Evolutionary conservation across 805 yeast species (phyloP).

Genomic region (Kodamaea jinghongensis): DNA sequence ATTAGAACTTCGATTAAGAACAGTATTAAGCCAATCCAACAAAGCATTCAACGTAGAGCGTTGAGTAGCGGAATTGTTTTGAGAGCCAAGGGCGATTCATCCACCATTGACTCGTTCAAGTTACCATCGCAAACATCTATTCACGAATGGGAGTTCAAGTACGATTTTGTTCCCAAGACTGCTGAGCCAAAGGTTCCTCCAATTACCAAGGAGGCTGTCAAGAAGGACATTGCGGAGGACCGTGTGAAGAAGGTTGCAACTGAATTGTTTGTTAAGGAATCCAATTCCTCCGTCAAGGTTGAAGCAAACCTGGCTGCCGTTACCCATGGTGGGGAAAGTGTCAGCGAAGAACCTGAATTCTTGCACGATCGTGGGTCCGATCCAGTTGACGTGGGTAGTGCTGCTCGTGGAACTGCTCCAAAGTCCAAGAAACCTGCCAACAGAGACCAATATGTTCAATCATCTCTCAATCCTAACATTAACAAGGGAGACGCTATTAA

Average conservation of each 20-base stretch:
- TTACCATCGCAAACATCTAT: slow-evolving; percentile 47
- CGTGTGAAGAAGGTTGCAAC: slow-evolving; percentile 36
- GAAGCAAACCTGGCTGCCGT: slow-evolving; percentile 43
- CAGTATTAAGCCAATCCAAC: too few relatives aligned
- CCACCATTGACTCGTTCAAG: slow-evolving; percentile 56
- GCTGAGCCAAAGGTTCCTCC: slow-evolving; percentile 44
- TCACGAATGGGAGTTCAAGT: slow-evolving; percentile 50
- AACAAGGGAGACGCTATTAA: slow-evolving; percentile 35
- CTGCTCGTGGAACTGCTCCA: slow-evolving; percentile 3
- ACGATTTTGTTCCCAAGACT: slow-evolving; percentile 43
- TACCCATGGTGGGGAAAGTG: slow-evolving; percentile 43
- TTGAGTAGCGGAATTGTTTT: too few relatives aligned
- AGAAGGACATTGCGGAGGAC: slow-evolving; percentile 46
- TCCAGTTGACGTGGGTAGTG: slow-evolving; percentile 30
- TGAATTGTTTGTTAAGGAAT: slow-evolving; percentile 35
- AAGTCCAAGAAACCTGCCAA: slow-evolving; percentile 30
- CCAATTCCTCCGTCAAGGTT: slow-evolving; percentile 37
- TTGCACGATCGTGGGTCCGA: slow-evolving; percentile 36
- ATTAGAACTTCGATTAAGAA: too few relatives aligned
- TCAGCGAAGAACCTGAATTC: slow-evolving; percentile 36
- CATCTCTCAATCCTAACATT: slow-evolving; percentile 40
- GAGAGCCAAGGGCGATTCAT: slow-evolving; percentile 50
- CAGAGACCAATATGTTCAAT: slow-evolving; percentile 39
- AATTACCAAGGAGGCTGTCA: slow-evolving; percentile 46
- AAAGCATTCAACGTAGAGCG: too few relatives aligned